Evolutionary conservation across 2,329 filamentous ascomycete genomes (phyloP).

Genomic region (Coleophoma eucalyptorum): DNA sequence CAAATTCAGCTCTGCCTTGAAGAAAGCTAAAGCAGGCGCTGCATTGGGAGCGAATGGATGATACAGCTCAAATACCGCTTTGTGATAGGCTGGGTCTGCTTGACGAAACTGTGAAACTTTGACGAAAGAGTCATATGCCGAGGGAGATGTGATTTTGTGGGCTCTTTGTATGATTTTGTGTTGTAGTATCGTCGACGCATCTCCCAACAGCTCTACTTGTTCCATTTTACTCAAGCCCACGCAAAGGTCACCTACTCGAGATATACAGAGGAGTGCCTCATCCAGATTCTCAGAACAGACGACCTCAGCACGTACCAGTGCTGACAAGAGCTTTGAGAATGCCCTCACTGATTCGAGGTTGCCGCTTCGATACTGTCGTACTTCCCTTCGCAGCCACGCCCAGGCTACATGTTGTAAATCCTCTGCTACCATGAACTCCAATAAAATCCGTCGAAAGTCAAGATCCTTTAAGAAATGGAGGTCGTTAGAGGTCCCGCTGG

Average conservation of each 20-base stretch:
- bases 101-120: background rate
- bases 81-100: no score
- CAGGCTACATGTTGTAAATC: constrained; percentile 20
- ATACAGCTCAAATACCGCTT: background rate
- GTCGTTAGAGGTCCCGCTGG: constrained; percentile 19
- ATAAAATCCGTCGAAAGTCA: constrained; percentile 15
- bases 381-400: constrained; percentile 20
- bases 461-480: constrained; percentile 17
- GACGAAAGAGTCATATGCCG: background rate
- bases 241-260: constrained; percentile 10
- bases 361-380: constrained; percentile 7
- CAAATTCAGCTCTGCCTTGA: background rate
- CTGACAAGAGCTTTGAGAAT: constrained; percentile 9
- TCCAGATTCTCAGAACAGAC: constrained; percentile 8
- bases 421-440: constrained; percentile 27
- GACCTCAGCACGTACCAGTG: constrained; percentile 13
- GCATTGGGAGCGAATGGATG: background rate
- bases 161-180: constrained; percentile 3
- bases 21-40: background rate
- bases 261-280: constrained; percentile 13
- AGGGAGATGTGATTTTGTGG: background rate
- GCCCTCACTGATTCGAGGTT: constrained; percentile 1
- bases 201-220: no score
- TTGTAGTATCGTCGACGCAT: constrained; percentile 1
- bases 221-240: background rate